A percentile compares a stretch with the other conserved stretches of the same genome.
phyloP scores from a whole-genome alignment of 2,329 filamentous ascomycete genomes.

The Ambrosiella cleistominuta region DNA sequence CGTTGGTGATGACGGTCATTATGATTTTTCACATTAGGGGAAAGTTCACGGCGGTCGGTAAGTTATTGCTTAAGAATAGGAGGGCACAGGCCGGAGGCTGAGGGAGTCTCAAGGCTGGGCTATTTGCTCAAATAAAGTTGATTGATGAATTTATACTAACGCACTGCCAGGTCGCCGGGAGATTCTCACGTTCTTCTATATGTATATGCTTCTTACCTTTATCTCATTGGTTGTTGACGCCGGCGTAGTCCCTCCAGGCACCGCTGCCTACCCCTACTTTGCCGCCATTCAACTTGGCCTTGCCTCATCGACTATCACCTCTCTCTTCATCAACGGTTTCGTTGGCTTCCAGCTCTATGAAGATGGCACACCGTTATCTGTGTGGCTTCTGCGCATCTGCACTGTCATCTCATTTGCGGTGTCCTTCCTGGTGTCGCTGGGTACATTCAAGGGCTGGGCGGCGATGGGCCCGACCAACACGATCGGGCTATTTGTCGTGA shows the following conservation, averaged over 20 bases:
- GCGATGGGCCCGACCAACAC: slow-evolving; percentile 75
- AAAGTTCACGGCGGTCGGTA: slow-evolving; percentile 96
- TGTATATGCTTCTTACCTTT: slow-evolving; percentile 82
- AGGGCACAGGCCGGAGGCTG: too few relatives aligned
- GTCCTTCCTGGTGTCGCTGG: slow-evolving; percentile 69
- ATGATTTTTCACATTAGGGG: slow-evolving; percentile 96
- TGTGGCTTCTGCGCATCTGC: slow-evolving; percentile 75
- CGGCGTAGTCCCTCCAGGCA: slow-evolving; percentile 74
- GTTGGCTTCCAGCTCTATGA: slow-evolving; percentile 98
- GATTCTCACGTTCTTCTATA: slow-evolving; percentile 85
- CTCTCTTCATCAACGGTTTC: slow-evolving; percentile 88
- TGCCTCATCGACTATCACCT: slow-evolving; percentile 69
- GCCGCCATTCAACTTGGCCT: slow-evolving; percentile 74
- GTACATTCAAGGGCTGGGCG: slow-evolving; percentile 85
- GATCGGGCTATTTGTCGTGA: slow-evolving; percentile 71
- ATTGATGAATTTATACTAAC: neutral
- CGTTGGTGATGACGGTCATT: slow-evolving; percentile 80
- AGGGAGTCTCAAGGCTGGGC: too few relatives aligned
- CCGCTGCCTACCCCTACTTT: slow-evolving; percentile 73
- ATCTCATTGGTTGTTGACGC: slow-evolving; percentile 81
- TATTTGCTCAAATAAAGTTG: neutral
- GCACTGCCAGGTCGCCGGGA: slow-evolving; percentile 38
- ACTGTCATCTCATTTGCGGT: slow-evolving; percentile 71
- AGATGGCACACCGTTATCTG: slow-evolving; percentile 79
- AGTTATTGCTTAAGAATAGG: slow-evolving; percentile 19